Evolutionary conservation across 345 rosid genomes (phyloP), one percentile per base, ranked within the genome.

Genomic region (Isatis tinctoria): DNA sequence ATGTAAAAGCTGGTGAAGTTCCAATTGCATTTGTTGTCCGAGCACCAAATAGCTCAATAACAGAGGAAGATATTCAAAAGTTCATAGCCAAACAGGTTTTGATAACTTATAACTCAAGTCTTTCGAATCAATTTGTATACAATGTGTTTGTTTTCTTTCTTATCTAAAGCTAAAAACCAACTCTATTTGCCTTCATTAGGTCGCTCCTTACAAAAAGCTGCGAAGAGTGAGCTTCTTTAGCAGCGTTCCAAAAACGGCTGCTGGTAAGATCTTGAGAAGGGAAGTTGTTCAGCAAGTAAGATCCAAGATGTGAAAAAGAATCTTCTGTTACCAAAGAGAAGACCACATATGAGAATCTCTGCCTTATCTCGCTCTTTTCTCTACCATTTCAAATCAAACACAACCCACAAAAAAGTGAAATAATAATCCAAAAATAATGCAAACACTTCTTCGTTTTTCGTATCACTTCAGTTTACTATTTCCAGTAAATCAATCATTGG

Each of bases 1-100:
- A 92, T 79, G 86, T 79, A 43, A 90, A 92, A 81, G 97, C 96
- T 63, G 96, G 99, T 26, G 97, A 90, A 82, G 97, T 96, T 52
- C 97, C 98, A 13, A 74, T 79, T 47, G 98, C 94, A 56, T 92
- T 89, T 78, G 87, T 96, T 41, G 97, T 89, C 53, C 86, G 96
- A 10, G 66, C 90, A 2, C 84, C 90, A 5, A 77, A 67, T 59
- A 87, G 94, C 24, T 82, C 93, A 16, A 69, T 92, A 52, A 81
- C 94, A 6, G 91, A 87, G 70, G 90, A 77, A 64, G 89, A 83
- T 53, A 69, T 92, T 33, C 73, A 82, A 77, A 82, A 82, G 35
- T 90, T 89, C 75, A 83, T 92, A 22, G 96, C 94, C 8, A 67
- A 87, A 57, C 96, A 90, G 91, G 98, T 87, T 87, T 24, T 28